phyloP scores from a whole-genome alignment of 768 basidiomycete genomes.

The Suillus subaureus region DNA sequence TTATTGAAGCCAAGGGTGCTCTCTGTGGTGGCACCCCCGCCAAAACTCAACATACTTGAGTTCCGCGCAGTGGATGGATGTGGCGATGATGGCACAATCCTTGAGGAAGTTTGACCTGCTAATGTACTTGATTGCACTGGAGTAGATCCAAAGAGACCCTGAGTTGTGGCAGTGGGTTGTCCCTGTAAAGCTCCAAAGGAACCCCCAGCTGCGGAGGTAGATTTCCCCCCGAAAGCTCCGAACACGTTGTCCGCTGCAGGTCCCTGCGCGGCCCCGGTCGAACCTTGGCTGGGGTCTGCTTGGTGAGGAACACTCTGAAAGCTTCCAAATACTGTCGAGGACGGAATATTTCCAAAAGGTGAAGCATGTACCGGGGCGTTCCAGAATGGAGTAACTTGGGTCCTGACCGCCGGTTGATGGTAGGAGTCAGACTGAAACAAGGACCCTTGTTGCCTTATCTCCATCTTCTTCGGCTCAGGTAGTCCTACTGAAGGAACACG shows the following conservation, averaged over 20 bases:
- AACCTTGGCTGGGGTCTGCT: not conserved
- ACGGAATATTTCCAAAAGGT: not conserved
- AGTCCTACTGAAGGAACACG: constrained; percentile 22
- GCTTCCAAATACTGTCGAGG: not conserved
- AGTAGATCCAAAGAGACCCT: not conserved
- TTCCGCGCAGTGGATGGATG: not conserved
- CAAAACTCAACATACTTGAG: not conserved
- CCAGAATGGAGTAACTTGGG: not conserved
- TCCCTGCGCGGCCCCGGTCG: not conserved
- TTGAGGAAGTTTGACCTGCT: not conserved
- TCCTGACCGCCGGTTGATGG: no score
- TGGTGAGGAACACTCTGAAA: not conserved
- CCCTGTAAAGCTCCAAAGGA: not conserved
- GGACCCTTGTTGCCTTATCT: constrained; percentile 13
- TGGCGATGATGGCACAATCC: not conserved
- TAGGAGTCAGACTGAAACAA: not conserved
- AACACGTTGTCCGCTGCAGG: not conserved
- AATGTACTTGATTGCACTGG: not conserved
- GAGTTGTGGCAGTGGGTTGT: not conserved
- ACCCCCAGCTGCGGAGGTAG: not conserved
- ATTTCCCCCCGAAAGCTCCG: not conserved
- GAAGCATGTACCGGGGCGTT: not conserved
- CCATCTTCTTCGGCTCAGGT: constrained; percentile 22
- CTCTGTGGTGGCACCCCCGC: not conserved
- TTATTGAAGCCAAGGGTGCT: not conserved